A percentile compares a stretch with the other conserved stretches of the same genome.
phyloP scores from a whole-genome alignment of 2,329 filamentous ascomycete species.

The Ophiostoma ulmi region DNA sequence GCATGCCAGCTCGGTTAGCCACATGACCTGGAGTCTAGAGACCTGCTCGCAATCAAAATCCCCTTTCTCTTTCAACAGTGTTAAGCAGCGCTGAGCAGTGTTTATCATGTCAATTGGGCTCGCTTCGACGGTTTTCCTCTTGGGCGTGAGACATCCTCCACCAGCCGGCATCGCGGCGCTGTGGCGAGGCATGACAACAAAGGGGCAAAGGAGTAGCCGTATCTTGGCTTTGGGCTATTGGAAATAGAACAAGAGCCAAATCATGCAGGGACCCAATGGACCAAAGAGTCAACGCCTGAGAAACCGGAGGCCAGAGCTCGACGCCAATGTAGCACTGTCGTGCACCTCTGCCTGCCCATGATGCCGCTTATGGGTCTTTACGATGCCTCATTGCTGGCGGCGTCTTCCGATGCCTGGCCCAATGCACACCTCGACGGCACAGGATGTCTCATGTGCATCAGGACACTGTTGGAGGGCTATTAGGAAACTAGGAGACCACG shows the following conservation, averaged over 20 bases:
- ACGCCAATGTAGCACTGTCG: neutral
- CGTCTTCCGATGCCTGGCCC: neutral
- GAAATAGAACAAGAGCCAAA: neutral
- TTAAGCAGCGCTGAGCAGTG: no score
- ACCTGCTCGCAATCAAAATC: neutral
- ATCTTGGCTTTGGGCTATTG: neutral
- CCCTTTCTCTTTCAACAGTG: neutral
- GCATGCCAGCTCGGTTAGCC: neutral
- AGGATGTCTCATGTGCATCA: neutral
- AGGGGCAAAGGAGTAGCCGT: neutral
- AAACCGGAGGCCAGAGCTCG: neutral
- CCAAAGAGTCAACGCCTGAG: neutral
- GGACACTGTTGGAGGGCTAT: neutral
- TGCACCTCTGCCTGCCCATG: neutral
- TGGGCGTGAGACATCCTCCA: slow-evolving; percentile 9
- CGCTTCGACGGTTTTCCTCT: neutral
- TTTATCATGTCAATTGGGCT: neutral
- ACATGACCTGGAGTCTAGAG: neutral
- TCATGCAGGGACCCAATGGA: neutral
- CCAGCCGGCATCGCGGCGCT: neutral
- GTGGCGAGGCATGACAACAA: slow-evolving; percentile 3
- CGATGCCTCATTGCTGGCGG: neutral
- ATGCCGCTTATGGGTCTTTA: neutral
- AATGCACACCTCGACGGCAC: neutral
- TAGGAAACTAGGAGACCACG: neutral